Evolutionary conservation across 129 eudicot species (phyloP).

Genomic region (Erigeron canadensis): DNA sequence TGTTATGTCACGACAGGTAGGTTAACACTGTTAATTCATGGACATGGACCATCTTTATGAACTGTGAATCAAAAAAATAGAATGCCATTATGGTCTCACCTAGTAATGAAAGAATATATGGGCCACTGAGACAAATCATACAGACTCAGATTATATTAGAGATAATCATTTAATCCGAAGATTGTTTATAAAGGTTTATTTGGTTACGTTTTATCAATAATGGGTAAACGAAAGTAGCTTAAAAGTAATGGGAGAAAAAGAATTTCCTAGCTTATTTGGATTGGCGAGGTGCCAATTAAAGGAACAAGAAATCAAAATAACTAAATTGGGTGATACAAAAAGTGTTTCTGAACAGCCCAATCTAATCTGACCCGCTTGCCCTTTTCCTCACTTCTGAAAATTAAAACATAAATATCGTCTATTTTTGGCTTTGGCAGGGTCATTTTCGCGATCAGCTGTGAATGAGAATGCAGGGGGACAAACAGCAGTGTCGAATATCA

Average conservation of each 20-base stretch:
- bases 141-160: not conserved
- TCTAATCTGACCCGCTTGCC: too few species aligned
- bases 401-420: not conserved
- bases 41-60: not conserved
- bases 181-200: too few species aligned
- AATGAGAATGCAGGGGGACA: slow-evolving; percentile 72
- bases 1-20: slow-evolving; percentile 85
- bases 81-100: not conserved
- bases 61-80: not conserved
- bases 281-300: too few species aligned
- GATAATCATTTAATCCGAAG: not conserved
- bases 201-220: too few species aligned
- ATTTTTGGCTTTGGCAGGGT: slow-evolving; percentile 18
- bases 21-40: not conserved
- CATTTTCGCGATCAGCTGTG: slow-evolving; percentile 55
- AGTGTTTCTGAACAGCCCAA: too few species aligned
- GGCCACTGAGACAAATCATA: not conserved
- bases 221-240: too few species aligned
- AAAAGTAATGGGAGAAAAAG: too few species aligned
- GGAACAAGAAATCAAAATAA: too few species aligned
- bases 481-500: slow-evolving; percentile 65
- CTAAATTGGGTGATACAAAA: too few species aligned
- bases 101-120: not conserved
- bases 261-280: too few species aligned
- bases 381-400: too few species aligned